Evolutionary conservation across 2,329 filamentous ascomycete species (phyloP).

Genomic region (Dactylellina sp.): DNA sequence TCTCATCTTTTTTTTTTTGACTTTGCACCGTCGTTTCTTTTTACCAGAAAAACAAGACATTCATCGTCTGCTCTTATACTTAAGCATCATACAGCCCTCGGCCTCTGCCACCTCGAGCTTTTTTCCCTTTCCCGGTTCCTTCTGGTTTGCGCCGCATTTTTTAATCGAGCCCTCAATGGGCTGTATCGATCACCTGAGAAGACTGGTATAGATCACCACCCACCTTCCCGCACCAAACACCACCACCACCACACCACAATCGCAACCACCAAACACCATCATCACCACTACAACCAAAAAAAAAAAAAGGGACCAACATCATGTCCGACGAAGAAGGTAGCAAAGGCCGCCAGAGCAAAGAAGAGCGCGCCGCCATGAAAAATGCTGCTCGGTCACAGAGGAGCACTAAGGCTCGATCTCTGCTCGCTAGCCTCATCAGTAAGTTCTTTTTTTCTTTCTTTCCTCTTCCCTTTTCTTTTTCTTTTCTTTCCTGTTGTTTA

Average conservation of each 20-base stretch:
- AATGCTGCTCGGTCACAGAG: conserved; percentile 53
- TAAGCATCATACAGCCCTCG: conserved; percentile 2
- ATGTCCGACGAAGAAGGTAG: conserved; percentile 56
- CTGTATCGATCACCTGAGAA: conserved; percentile 54
- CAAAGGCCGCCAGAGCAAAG: conserved; percentile 55
- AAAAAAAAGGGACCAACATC: no score
- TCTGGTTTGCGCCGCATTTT: conserved; percentile 55
- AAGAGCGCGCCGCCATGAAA: conserved; percentile 55
- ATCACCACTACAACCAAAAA: conserved; percentile 19
- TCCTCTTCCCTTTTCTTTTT: conserved; percentile 6
- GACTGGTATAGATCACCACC: conserved; percentile 29
- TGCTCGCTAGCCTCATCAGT: conserved; percentile 50
- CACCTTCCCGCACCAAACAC: background rate
- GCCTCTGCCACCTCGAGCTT: conserved; percentile 5
- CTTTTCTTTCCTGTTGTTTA: conserved; percentile 25
- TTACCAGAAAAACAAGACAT: conserved; percentile 23
- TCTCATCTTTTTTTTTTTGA: conserved; percentile 34
- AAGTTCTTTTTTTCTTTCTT: conserved; percentile 10
- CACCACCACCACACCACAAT: conserved; percentile 27
- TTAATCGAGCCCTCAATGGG: conserved; percentile 55
- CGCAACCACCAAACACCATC: conserved; percentile 25
- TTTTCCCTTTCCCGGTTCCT: conserved; percentile 9
- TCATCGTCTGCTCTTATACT: conserved; percentile 5
- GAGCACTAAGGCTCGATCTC: conserved; percentile 38
- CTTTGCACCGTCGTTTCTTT: conserved; percentile 9